A percentile compares a stretch with the other conserved stretches of the same genome.
These are phyloP conservation scores for Takakia lepidozioides DNA, from an alignment of 225 moss, liverwort and hornwort species.

Conservation along the genomic window DNA sequence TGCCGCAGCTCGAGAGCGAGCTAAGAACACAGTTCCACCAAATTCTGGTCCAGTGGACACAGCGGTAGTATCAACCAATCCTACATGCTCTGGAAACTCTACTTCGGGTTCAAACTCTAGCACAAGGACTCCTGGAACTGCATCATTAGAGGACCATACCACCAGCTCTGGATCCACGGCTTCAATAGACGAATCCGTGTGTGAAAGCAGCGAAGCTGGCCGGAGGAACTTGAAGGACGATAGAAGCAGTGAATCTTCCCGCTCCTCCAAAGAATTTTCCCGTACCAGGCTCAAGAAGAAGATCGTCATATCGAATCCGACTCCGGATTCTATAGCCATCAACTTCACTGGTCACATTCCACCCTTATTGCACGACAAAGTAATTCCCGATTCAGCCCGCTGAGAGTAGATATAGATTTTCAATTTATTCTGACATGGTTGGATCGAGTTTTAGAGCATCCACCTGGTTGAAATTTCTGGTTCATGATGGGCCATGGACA, in stretches of 20 bases:
- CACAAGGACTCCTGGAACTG: not conserved
- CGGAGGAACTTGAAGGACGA: too few species aligned
- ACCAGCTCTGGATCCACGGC: not conserved
- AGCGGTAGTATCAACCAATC: not conserved
- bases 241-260: not conserved
- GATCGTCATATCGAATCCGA: too few species aligned
- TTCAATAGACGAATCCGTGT: not conserved
- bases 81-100: not conserved
- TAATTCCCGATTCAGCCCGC: not conserved
- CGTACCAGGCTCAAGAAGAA: too few species aligned
- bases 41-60: not conserved
- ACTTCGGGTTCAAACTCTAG: not conserved
- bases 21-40: not conserved
- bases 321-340: not conserved
- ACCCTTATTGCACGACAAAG: slow-evolving; percentile 11
- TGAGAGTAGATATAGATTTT: not conserved
- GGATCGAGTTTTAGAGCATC: too few species aligned
- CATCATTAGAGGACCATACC: not conserved
- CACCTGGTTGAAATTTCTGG: not conserved
- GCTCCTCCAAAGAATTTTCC: too few species aligned
- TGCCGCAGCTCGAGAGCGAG: slow-evolving; percentile 3
- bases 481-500: not conserved
- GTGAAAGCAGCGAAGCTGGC: not conserved
- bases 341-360: slow-evolving; percentile 9
- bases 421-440: not conserved